These are phyloP conservation scores for Thraustochytrium sp. DNA, from an alignment of 352 stramenopile species.

Conservation along the genomic window DNA sequence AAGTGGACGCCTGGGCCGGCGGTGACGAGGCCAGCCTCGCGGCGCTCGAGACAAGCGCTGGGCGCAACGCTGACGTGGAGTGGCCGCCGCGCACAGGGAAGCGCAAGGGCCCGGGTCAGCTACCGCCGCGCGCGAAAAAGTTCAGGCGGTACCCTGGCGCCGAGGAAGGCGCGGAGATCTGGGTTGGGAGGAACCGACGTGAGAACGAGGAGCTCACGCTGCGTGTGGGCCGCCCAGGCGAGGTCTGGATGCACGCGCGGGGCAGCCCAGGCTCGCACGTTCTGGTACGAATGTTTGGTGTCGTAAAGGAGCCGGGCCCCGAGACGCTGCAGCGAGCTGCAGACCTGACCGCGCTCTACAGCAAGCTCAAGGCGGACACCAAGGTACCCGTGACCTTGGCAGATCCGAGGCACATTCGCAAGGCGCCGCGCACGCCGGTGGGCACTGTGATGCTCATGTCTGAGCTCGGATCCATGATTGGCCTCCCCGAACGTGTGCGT, in stretches of 20 bases:
- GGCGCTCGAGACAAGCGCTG: not conserved
- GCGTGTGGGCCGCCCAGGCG: slow-evolving; percentile 55
- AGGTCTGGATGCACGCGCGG: slow-evolving; percentile 67
- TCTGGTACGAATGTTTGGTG: slow-evolving; percentile 52
- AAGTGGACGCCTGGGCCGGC: not conserved
- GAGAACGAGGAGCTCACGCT: slow-evolving; percentile 67
- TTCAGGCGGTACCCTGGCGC: not conserved
- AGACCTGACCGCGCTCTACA: slow-evolving; percentile 65
- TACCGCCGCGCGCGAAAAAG: not conserved
- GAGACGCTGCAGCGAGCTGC: slow-evolving; percentile 60
- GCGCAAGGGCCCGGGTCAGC: not conserved
- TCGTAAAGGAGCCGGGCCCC: slow-evolving; percentile 41
- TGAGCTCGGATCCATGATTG: slow-evolving; percentile 58
- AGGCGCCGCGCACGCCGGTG: slow-evolving; percentile 60
- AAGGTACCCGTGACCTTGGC: slow-evolving; percentile 57
- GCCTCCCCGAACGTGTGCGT: slow-evolving; percentile 48
- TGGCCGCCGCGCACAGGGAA: not conserved
- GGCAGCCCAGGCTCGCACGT: slow-evolving; percentile 63
- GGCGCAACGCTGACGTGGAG: not conserved
- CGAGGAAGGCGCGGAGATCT: slow-evolving; percentile 48
- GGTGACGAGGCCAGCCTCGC: not conserved
- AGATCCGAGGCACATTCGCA: slow-evolving; percentile 62
- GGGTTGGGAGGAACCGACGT: slow-evolving; percentile 62
- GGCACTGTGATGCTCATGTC: slow-evolving; percentile 61
- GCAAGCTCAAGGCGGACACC: slow-evolving; percentile 58